These are phyloP conservation scores for Debaryomyces nepalensis DNA, from an alignment of 1,139 yeast genomes.

Conservation along the genomic window DNA sequence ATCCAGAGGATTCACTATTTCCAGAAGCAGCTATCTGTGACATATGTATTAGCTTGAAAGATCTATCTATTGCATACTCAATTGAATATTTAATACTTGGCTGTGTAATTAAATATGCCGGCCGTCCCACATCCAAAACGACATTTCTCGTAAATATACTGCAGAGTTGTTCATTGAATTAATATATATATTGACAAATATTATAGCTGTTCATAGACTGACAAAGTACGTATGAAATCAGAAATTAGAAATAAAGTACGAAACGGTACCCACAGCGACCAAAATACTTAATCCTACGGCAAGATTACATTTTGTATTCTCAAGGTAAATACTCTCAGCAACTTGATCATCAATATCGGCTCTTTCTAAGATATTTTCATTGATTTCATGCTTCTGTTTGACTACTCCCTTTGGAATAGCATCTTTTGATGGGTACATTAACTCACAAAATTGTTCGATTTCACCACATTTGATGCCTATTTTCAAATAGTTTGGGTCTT, in stretches of 20 bases:
- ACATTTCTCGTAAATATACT: too few species aligned
- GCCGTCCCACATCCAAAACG: too few species aligned
- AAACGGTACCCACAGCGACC: background rate
- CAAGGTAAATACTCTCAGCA: slow-evolving; percentile 30
- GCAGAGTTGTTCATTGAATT: slow-evolving; percentile 1
- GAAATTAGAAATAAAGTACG: slow-evolving; percentile 5
- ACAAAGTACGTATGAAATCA: too few species aligned
- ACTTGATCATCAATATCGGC: slow-evolving; percentile 37
- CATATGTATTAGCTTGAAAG: background rate
- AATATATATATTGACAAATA: slow-evolving; percentile 1
- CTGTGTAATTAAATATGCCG: background rate
- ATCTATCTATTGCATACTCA: background rate
- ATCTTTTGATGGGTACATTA: slow-evolving; percentile 57
- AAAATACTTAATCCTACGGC: slow-evolving; percentile 16
- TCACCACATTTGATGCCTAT: slow-evolving; percentile 87
- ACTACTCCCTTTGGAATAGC: slow-evolving; percentile 39
- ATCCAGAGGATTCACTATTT: background rate
- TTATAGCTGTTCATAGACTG: background rate
- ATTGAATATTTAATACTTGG: background rate
- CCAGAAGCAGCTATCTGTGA: background rate
- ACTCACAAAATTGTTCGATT: slow-evolving; percentile 83
- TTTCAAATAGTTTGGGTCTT: slow-evolving; percentile 85
- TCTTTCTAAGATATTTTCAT: slow-evolving; percentile 32
- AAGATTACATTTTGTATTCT: slow-evolving; percentile 31
- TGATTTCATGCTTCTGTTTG: slow-evolving; percentile 25